Conservation (phyloP, 2,329 filamentous ascomycete genomes). For the Fusarium agapanthi region DNA sequence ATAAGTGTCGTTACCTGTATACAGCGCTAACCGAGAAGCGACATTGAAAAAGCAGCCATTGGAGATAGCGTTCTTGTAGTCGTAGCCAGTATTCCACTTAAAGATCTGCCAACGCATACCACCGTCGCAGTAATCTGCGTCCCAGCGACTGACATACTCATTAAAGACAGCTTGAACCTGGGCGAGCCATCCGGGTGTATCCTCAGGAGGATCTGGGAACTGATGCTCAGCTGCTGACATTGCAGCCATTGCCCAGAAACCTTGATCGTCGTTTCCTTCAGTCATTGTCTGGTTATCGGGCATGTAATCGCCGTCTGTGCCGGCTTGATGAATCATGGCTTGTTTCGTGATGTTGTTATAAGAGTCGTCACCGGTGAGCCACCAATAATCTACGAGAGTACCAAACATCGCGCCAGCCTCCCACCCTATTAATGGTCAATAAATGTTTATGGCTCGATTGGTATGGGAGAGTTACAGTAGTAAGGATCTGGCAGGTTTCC, state of each 20-base stretch:
- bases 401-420: slow-evolving; percentile 78
- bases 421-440: slow-evolving; percentile 61
- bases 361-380: slow-evolving; percentile 70
- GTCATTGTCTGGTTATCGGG: slow-evolving; percentile 70
- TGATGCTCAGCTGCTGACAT: slow-evolving; percentile 81
- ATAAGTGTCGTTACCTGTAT: slow-evolving; percentile 83
- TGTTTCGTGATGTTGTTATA: slow-evolving; percentile 70
- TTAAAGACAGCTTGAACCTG: slow-evolving; percentile 84
- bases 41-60: slow-evolving; percentile 77
- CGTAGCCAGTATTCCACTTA: slow-evolving; percentile 75
- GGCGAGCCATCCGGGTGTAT: slow-evolving; percentile 76
- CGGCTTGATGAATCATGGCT: slow-evolving; percentile 68
- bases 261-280: slow-evolving; percentile 78
- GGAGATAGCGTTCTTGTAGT: slow-evolving; percentile 74
- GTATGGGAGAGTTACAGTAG: slow-evolving; percentile 64
- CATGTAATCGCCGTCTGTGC: slow-evolving; percentile 70
- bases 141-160: slow-evolving; percentile 77
- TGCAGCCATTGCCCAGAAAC: slow-evolving; percentile 86
- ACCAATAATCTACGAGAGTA: slow-evolving; percentile 76
- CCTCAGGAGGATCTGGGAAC: slow-evolving; percentile 72
- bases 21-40: slow-evolving; percentile 75
- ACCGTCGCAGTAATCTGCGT: slow-evolving; percentile 70
- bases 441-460: slow-evolving; percentile 33
- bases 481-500: slow-evolving; percentile 69
- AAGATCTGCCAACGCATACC: slow-evolving; percentile 90